Evolutionary conservation across 176 grass and related monocot genomes (phyloP).

Genomic region (Bolboschoenus planiculmis): DNA sequence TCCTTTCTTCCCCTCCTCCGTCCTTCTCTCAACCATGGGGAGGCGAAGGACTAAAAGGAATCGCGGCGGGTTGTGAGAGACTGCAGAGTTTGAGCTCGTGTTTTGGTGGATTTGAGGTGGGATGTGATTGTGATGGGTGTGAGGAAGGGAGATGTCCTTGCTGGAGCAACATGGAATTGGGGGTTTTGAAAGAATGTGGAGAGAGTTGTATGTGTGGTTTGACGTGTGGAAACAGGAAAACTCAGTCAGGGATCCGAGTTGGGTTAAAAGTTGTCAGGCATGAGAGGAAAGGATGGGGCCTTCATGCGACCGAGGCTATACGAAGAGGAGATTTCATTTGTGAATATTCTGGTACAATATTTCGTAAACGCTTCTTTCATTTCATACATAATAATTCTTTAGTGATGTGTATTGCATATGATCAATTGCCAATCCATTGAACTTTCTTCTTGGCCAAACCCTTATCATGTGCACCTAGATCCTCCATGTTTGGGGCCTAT

Average conservation of each 20-base stretch:
- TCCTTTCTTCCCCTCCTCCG: constrained; percentile 13
- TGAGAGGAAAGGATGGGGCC: constrained; percentile 66
- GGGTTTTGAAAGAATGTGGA: constrained; percentile 48
- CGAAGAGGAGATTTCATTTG: constrained; percentile 45
- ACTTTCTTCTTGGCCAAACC: no score
- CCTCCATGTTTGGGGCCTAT: no score
- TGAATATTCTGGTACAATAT: constrained; percentile 66
- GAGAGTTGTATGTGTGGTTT: constrained; percentile 39
- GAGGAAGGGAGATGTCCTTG: constrained; percentile 5
- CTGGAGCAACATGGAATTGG: constrained; percentile 24
- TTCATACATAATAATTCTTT: background rate
- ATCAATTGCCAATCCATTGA: background rate
- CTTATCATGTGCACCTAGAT: no score
- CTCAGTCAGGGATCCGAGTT: constrained; percentile 45
- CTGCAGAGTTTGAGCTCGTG: background rate
- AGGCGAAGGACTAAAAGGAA: background rate
- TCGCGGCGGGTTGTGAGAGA: background rate
- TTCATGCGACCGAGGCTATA: constrained; percentile 45
- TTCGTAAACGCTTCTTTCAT: background rate
- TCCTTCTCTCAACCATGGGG: constrained; percentile 55
- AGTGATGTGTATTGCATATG: background rate
- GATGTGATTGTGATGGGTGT: constrained; percentile 42
- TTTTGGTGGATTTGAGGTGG: constrained; percentile 11
- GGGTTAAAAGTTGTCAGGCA: constrained; percentile 47
- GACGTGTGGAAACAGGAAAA: constrained; percentile 45